phyloP scores from a whole-genome alignment of 1,139 yeast genomes.

The Geotrichum histeridarum region DNA sequence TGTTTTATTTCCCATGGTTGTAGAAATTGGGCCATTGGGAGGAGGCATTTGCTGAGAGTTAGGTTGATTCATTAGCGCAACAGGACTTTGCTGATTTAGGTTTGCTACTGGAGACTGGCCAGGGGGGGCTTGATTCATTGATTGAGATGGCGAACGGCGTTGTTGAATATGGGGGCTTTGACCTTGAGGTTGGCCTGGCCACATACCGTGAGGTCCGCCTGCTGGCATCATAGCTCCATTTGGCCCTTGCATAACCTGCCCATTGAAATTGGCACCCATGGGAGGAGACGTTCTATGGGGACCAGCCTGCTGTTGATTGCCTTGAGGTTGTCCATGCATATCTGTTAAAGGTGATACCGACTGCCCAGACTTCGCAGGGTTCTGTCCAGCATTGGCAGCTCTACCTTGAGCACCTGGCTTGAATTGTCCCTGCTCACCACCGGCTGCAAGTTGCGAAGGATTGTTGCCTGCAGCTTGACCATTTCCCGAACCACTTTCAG shows the following conservation, averaged over 20 bases:
- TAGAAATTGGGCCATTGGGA: conserved; percentile 28
- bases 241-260: conserved; percentile 2
- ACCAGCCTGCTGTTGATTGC: neutral
- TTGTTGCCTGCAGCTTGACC: conserved; percentile 11
- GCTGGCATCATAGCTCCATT: neutral
- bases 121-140: conserved; percentile 19
- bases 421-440: conserved; percentile 19
- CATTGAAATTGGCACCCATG: conserved; percentile 12
- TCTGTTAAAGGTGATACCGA: conserved; percentile 33
- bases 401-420: conserved; percentile 16
- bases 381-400: conserved; percentile 23
- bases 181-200: conserved; percentile 22
- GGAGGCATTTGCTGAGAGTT: conserved; percentile 30
- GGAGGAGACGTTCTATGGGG: conserved; percentile 19
- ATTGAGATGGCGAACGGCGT: conserved; percentile 21
- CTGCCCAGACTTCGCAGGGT: conserved; percentile 31
- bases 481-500: conserved; percentile 40
- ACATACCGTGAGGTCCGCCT: conserved; percentile 14
- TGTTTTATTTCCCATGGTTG: conserved; percentile 25
- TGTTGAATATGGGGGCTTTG: conserved; percentile 24
- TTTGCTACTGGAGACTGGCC: conserved; percentile 25
- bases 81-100: conserved; percentile 11
- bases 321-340: conserved; percentile 5
- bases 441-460: conserved; percentile 17
- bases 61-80: conserved; percentile 10